A percentile compares a stretch with the other conserved stretches of the same genome.
Conservation (phyloP, 345 rosid genomes). For the Punica granatum region DNA sequence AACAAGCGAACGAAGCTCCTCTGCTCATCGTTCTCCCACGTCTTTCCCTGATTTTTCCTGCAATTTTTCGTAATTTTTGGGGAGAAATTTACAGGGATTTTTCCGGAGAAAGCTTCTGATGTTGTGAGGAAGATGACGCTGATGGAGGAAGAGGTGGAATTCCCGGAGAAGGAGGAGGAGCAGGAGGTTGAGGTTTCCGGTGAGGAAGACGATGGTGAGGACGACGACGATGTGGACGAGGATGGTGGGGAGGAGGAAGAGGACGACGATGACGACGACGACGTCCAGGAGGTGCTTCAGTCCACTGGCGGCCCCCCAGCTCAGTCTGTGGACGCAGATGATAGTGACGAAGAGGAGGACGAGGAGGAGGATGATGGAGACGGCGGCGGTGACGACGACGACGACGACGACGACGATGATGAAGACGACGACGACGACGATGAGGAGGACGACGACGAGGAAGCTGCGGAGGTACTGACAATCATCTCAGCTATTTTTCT, state of each 20-base stretch:
- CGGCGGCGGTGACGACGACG: constrained; percentile 13
- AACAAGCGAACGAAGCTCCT: constrained; percentile 9
- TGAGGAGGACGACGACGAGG: constrained; percentile 16
- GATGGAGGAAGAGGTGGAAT: constrained; percentile 10
- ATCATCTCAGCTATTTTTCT: neutral
- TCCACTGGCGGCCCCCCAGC: constrained; percentile 12
- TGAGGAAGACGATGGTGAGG: constrained; percentile 12
- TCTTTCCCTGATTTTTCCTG: neutral
- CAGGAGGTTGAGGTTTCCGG: constrained; percentile 9
- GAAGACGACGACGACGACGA: constrained; percentile 17
- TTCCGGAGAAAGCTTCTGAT: constrained; percentile 3
- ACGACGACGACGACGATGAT: constrained; percentile 12
- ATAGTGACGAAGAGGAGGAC: neutral
- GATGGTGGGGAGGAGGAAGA: constrained; percentile 7
- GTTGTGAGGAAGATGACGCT: constrained; percentile 8
- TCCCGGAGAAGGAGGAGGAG: constrained; percentile 8
- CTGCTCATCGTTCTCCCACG: neutral
- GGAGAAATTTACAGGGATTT: constrained; percentile 5
- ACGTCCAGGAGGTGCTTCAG: constrained; percentile 20
- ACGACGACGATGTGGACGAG: constrained; percentile 6
- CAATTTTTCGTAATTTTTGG: neutral
- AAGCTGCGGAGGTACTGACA: constrained; percentile 12
- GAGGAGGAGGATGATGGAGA: constrained; percentile 12
- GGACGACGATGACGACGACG: constrained; percentile 16
- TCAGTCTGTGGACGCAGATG: constrained; percentile 11